Conservation (phyloP, 1,284 basidiomycete genomes). For the Pseudozyma sp. region DNA sequence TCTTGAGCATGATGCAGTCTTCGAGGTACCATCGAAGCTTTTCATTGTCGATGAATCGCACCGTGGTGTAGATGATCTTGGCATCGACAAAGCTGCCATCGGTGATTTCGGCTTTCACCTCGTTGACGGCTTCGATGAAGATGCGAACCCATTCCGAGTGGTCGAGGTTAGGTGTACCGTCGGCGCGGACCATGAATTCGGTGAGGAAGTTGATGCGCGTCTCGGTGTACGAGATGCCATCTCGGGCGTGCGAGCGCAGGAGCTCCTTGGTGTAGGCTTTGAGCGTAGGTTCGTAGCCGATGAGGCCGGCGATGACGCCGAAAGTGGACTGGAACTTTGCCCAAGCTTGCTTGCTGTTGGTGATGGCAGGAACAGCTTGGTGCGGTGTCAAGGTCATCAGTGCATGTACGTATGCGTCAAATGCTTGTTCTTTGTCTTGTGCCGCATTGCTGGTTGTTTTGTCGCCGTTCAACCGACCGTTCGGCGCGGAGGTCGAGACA, state of each 20-base stretch:
- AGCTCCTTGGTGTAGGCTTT: constrained; percentile 76
- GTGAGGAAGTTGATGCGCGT: constrained; percentile 76
- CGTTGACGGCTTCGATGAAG: constrained; percentile 74
- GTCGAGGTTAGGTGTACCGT: constrained; percentile 74
- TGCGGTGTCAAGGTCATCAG: constrained; percentile 59
- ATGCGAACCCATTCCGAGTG: constrained; percentile 76
- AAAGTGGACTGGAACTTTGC: constrained; percentile 58
- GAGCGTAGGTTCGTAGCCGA: constrained; percentile 73
- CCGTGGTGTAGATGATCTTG: constrained; percentile 74
- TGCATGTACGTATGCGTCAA: constrained; percentile 54
- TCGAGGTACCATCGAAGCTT: constrained; percentile 77
- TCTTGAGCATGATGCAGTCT: constrained; percentile 79
- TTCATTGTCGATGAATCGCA: constrained; percentile 74
- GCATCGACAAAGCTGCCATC: constrained; percentile 40
- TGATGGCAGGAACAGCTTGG: constrained; percentile 13
- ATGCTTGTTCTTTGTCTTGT: constrained; percentile 12
- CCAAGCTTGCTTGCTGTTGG: constrained; percentile 59
- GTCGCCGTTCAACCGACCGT: background rate
- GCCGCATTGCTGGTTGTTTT: background rate
- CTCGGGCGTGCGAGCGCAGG: constrained; percentile 75
- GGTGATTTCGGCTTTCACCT: constrained; percentile 66
- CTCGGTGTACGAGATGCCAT: constrained; percentile 81
- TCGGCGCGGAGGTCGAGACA: constrained; percentile 4
- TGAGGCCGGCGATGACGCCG: constrained; percentile 64
- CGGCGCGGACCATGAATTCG: constrained; percentile 75